phyloP scores from a whole-genome alignment of 768 basidiomycete genomes.

The Collybia sordida region DNA sequence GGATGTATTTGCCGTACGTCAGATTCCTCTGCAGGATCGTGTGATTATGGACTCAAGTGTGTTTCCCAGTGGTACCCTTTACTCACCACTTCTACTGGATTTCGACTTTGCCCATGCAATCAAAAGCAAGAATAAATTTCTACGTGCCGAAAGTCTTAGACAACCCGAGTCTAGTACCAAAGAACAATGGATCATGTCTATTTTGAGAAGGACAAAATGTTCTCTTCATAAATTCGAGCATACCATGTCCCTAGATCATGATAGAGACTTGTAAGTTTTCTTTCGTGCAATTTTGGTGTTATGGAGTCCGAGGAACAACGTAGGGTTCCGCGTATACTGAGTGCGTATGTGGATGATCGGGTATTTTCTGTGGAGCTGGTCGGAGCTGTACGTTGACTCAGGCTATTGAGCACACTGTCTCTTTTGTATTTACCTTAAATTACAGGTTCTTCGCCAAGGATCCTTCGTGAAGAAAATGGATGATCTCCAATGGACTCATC shows the following conservation, averaged over 20 bases:
- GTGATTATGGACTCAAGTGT: neutral
- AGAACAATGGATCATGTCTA: neutral
- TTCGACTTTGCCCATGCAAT: neutral
- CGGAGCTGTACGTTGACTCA: slow-evolving; percentile 36
- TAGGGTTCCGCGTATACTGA: slow-evolving; percentile 37
- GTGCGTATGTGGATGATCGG: slow-evolving; percentile 42
- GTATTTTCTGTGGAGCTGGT: slow-evolving; percentile 49
- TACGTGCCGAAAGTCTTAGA: neutral
- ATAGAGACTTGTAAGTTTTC: slow-evolving; percentile 18
- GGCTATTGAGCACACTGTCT: too few relatives aligned
- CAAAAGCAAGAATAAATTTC: neutral
- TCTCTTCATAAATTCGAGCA: neutral
- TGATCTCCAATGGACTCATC: slow-evolving; percentile 50
- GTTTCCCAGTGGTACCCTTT: slow-evolving; percentile 7
- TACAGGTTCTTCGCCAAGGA: slow-evolving; percentile 15
- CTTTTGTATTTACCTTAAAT: too few relatives aligned
- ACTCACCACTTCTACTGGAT: neutral
- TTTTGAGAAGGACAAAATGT: neutral
- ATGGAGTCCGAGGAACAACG: neutral
- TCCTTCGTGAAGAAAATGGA: slow-evolving; percentile 9
- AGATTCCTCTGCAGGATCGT: neutral
- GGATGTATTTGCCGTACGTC: slow-evolving; percentile 9
- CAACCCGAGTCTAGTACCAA: neutral
- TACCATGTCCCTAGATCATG: neutral
- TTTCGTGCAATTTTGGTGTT: neutral